Conservation (phyloP, 1,284 basidiomycete genomes). For the Ganoderma multipileum region DNA sequence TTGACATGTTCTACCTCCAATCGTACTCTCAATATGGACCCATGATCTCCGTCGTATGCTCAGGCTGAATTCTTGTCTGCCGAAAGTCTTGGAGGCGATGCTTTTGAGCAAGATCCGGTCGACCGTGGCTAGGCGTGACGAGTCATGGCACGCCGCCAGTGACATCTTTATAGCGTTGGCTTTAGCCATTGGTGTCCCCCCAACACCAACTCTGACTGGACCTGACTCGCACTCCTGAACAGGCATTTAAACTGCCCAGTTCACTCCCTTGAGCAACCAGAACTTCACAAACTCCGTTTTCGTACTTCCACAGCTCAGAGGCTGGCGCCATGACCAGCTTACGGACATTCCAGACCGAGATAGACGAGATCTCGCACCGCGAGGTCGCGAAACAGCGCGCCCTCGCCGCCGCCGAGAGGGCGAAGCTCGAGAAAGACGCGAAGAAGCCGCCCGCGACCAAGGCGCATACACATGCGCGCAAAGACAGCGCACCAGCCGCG, state of each 20-base stretch:
- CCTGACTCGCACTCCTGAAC: constrained; percentile 28
- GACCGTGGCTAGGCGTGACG: constrained; percentile 26
- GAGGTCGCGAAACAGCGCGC: constrained; percentile 68
- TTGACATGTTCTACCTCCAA: neutral
- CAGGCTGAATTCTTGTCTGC: neutral
- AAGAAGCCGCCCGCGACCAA: constrained; percentile 41
- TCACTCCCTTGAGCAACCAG: neutral
- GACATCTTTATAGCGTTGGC: constrained; percentile 18
- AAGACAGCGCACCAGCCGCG: constrained; percentile 21
- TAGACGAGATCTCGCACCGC: constrained; percentile 72
- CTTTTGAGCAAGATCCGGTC: constrained; percentile 8
- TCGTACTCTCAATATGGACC: neutral
- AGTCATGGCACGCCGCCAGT: constrained; percentile 26
- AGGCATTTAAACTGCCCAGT: constrained; percentile 21
- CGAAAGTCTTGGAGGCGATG: neutral
- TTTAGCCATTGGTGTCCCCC: constrained; percentile 4
- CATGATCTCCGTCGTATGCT: neutral
- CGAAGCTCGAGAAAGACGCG: constrained; percentile 45
- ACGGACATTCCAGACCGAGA: constrained; percentile 76
- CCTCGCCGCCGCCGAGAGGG: constrained; percentile 40
- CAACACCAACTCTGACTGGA: constrained; percentile 24
- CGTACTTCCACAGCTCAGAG: constrained; percentile 34
- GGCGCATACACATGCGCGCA: constrained; percentile 21
- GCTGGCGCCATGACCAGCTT: constrained; percentile 60
- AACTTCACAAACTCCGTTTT: constrained; percentile 3